Percentiles rank a stretch among this genome's conserved stretches.
These are phyloP conservation scores for Cicer yamashitae DNA, from an alignment of 306 rosid species.

Conservation along the genomic window DNA sequence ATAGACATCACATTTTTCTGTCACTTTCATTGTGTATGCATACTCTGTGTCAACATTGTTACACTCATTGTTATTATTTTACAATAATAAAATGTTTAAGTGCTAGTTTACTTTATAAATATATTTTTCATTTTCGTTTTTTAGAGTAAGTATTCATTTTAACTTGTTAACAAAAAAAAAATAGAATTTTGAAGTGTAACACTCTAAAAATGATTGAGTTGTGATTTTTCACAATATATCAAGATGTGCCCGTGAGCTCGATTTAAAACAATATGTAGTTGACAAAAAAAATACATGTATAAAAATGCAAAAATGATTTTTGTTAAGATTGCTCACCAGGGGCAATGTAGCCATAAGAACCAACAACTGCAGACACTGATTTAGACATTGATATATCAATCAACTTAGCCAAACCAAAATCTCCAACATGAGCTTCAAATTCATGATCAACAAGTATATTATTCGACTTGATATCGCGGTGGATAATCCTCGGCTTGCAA, in stretches of 20 bases:
- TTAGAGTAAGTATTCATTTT: too few relatives aligned
- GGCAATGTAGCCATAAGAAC: constrained; percentile 87
- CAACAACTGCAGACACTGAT: constrained; percentile 82
- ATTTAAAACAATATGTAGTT: too few relatives aligned
- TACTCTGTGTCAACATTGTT: constrained; percentile 56
- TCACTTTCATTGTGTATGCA: constrained; percentile 78
- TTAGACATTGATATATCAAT: constrained; percentile 73
- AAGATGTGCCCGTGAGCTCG: too few relatives aligned
- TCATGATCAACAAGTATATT: constrained; percentile 69
- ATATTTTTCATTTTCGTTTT: too few relatives aligned
- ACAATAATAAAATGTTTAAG: background rate
- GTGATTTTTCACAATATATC: too few relatives aligned
- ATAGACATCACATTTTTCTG: constrained; percentile 79
- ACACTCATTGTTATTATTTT: background rate
- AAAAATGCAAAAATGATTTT: constrained; percentile 11
- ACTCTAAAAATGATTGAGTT: too few relatives aligned
- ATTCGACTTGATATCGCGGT: constrained; percentile 78
- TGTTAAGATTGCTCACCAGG: constrained; percentile 60
- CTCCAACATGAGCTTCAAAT: constrained; percentile 85
- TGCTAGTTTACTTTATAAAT: too few relatives aligned
- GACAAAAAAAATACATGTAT: too few relatives aligned
- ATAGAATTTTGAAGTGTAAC: too few relatives aligned
- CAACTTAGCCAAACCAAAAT: constrained; percentile 80
- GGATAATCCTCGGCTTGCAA: constrained; percentile 79
- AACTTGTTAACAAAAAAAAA: too few relatives aligned